These are phyloP conservation scores for Cordyceps fumosorosea DNA, from an alignment of 2,329 filamentous ascomycete species.

Conservation along the genomic window DNA sequence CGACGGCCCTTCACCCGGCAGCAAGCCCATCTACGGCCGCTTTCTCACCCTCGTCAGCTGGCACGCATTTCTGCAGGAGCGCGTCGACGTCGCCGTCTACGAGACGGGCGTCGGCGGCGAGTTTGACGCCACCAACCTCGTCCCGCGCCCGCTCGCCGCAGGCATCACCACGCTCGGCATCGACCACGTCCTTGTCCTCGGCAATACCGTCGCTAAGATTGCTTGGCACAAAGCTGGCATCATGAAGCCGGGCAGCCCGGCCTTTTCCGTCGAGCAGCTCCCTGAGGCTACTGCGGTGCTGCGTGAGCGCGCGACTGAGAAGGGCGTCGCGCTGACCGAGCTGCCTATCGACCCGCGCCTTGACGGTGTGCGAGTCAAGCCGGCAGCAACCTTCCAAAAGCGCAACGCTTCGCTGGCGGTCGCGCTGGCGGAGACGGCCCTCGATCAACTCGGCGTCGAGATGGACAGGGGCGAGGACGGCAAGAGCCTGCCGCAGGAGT, in stretches of 20 bases:
- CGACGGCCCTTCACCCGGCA: slow-evolving; percentile 25
- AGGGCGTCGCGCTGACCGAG: slow-evolving; percentile 39
- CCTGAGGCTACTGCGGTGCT: slow-evolving; percentile 40
- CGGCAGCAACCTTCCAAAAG: slow-evolving; percentile 51
- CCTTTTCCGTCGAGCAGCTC: slow-evolving; percentile 51
- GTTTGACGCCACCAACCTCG: slow-evolving; percentile 62
- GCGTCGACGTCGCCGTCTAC: slow-evolving; percentile 55
- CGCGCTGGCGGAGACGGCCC: slow-evolving; percentile 42
- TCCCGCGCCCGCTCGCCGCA: slow-evolving; percentile 49
- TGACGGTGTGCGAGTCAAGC: slow-evolving; percentile 39
- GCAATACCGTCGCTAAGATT: slow-evolving; percentile 56
- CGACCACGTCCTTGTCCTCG: slow-evolving; percentile 60
- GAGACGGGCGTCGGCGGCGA: slow-evolving; percentile 64
- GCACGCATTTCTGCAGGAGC: slow-evolving; percentile 59
- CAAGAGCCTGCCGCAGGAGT: slow-evolving; percentile 49
- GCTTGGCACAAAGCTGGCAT: slow-evolving; percentile 72
- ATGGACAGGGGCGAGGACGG: slow-evolving; percentile 18
- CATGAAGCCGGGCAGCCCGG: slow-evolving; percentile 53
- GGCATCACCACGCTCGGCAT: slow-evolving; percentile 62
- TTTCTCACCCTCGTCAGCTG: slow-evolving; percentile 61
- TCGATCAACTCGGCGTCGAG: slow-evolving; percentile 37
- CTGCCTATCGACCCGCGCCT: slow-evolving; percentile 42
- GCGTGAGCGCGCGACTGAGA: slow-evolving; percentile 44
- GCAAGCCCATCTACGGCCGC: slow-evolving; percentile 51
- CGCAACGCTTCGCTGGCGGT: slow-evolving; percentile 50